These are phyloP conservation scores for Penicillium sp. DNA, from an alignment of 2,329 filamentous ascomycete genomes.

Conservation along the genomic window DNA sequence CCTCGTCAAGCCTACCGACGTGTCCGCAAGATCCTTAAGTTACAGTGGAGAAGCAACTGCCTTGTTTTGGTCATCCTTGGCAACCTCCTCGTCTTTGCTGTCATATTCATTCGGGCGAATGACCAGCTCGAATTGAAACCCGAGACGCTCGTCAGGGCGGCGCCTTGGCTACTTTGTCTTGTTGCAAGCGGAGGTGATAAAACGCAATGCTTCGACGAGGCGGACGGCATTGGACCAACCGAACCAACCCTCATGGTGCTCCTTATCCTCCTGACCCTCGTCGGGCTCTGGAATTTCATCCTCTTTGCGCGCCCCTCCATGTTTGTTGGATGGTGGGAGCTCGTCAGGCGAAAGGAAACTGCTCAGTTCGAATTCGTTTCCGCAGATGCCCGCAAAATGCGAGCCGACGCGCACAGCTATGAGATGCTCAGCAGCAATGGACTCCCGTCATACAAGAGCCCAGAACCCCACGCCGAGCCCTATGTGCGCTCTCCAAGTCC, in stretches of 20 bases:
- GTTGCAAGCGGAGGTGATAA: constrained; percentile 62
- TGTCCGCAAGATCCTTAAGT: constrained; percentile 80
- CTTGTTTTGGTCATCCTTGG: constrained; percentile 88
- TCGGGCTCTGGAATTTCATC: constrained; percentile 82
- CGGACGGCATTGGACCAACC: constrained; percentile 68
- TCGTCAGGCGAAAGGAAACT: constrained; percentile 58
- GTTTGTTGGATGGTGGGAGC: constrained; percentile 78
- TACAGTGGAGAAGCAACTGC: constrained; percentile 92
- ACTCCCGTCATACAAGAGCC: constrained; percentile 34
- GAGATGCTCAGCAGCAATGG: constrained; percentile 68
- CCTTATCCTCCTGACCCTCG: constrained; percentile 80
- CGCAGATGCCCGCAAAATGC: constrained; percentile 73
- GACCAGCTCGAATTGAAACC: constrained; percentile 66
- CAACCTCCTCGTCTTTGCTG: constrained; percentile 91
- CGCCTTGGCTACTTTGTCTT: constrained; percentile 77
- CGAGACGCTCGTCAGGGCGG: constrained; percentile 60
- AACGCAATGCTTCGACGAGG: constrained; percentile 66
- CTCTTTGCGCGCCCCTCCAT: constrained; percentile 85
- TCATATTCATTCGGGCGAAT: constrained; percentile 89
- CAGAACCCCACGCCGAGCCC: constrained; percentile 40
- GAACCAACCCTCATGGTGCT: constrained; percentile 80
- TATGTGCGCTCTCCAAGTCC: constrained; percentile 33
- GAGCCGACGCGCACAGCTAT: constrained; percentile 72
- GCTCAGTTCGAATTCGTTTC: constrained; percentile 81
- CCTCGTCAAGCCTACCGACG: constrained; percentile 87